phyloP scores from a whole-genome alignment of 805 yeast species.

The Ogataea saltuana region DNA sequence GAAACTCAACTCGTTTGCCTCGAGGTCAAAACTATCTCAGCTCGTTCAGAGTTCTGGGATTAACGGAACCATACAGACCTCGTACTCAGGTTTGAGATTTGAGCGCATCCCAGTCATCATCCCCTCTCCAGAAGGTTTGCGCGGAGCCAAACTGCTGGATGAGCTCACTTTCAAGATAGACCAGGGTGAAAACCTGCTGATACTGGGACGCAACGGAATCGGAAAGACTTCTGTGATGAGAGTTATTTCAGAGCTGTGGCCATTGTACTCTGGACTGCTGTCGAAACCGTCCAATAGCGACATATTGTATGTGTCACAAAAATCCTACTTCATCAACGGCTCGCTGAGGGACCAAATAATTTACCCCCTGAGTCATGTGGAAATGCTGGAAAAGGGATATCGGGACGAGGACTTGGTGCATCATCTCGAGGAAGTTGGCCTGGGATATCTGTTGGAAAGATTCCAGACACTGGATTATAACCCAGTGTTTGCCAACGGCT shows the following conservation, averaged over 20 bases:
- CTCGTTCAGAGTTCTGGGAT: slow-evolving; percentile 44
- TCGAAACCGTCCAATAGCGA: slow-evolving; percentile 74
- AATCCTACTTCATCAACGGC: slow-evolving; percentile 78
- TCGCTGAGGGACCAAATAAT: slow-evolving; percentile 89
- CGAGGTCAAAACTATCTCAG: slow-evolving; percentile 26
- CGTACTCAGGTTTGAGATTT: slow-evolving; percentile 76
- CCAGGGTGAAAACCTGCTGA: slow-evolving; percentile 68
- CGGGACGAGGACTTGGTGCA: slow-evolving; percentile 69
- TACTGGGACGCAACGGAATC: slow-evolving; percentile 84
- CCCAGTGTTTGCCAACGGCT: slow-evolving; percentile 28
- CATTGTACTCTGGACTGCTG: slow-evolving; percentile 77
- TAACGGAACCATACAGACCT: slow-evolving; percentile 77
- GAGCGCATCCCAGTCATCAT: slow-evolving; percentile 81
- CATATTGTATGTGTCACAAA: slow-evolving; percentile 79
- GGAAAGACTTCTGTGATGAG: slow-evolving; percentile 89
- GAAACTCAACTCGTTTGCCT: slow-evolving; percentile 35
- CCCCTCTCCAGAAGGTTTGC: slow-evolving; percentile 62
- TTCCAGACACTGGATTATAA: slow-evolving; percentile 51
- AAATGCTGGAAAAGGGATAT: slow-evolving; percentile 70
- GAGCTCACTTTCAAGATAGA: slow-evolving; percentile 62
- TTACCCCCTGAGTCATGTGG: slow-evolving; percentile 77
- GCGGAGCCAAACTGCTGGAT: slow-evolving; percentile 61
- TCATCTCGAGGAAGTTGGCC: slow-evolving; percentile 71
- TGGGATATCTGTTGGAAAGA: slow-evolving; percentile 77
- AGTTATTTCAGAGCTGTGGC: slow-evolving; percentile 88